Base-by-base conservation (phyloP, 257 asterid genomes). In the Solanum boliviense region DNA sequence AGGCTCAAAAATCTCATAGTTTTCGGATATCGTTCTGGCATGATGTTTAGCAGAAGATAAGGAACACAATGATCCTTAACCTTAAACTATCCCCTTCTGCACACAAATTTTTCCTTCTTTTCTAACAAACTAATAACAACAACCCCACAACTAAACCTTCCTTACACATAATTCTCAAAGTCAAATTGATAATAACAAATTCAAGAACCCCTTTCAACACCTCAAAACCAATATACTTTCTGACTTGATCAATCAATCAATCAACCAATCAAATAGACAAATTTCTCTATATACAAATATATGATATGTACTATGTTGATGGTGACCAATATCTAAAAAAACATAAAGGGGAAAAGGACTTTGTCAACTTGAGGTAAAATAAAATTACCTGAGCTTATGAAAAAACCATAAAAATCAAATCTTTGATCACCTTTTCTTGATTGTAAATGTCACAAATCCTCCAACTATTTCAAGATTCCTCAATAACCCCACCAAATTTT, bases 1-100 rank as follows among this genome's bases (percentile, higher is more conserved):
- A 96, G 94, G 87, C 93, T 96, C 70, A 96, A 88, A 86, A 96
- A 94, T 68, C 95, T 88, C 98, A 95, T 94, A 67, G 82, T 91
- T 90, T 86, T 88, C 87, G 86, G 67, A 72, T 73, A 58, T 68
- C 36, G 38, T 65, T 65, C 87, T 70, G 87, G 79, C 87, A 68
- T 85, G 82, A 85, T 46, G 36, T 29, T 48, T 74, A 79, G 38
- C 84, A 79, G 75, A 36, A 38, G 36, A 70, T 21, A 65, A 84
- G 58, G 62, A 41, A 48, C 87, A 67, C 56, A 60, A 35, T 65
- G 87, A 38, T 84, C 87, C 84, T 83, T 44, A 60, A 88, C 16
- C 71, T n/a, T 62, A 56, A 62, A 85, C 25, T 87, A 87, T 82
- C 71, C 71, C 31, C 71, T 11, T 86, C 58, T 41, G 72, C 88